These are phyloP conservation scores for Apiotrichum domesticum DNA, from an alignment of 1,284 basidiomycete species.

Conservation along the genomic window DNA sequence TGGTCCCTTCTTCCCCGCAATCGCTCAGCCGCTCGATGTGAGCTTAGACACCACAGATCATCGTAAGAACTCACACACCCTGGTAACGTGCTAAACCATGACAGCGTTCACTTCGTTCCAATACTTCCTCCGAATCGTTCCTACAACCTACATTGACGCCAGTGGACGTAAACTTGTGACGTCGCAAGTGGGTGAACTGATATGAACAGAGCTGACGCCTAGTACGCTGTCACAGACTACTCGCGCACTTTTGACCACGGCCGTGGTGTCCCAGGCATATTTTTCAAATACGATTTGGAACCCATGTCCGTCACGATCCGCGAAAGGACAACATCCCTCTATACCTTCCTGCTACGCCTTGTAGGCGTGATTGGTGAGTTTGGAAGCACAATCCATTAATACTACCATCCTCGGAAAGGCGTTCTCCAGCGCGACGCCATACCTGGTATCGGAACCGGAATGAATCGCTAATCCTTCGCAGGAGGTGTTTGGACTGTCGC, in stretches of 20 bases:
- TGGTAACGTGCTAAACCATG: not conserved
- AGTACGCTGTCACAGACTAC: conserved; percentile 96
- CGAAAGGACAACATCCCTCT: conserved; percentile 74
- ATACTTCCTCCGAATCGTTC: conserved; percentile 91
- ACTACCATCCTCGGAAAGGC: no score
- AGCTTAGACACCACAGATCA: conserved; percentile 75
- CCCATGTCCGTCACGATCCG: conserved; percentile 77
- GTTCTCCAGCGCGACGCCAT: no score
- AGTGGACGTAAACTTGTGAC: conserved; percentile 59
- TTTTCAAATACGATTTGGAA: conserved; percentile 96
- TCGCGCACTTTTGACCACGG: conserved; percentile 69
- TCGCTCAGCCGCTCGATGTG: conserved; percentile 87
- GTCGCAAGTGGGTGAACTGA: conserved; percentile 48
- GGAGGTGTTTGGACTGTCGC: conserved; percentile 49
- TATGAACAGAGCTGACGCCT: conserved; percentile 26
- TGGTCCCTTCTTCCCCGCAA: conserved; percentile 92
- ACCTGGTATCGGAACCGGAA: no score
- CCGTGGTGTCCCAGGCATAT: conserved; percentile 80
- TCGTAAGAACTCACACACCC: conserved; percentile 53
- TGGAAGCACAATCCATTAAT: no score
- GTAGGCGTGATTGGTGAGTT: conserved; percentile 40
- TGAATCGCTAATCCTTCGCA: conserved; percentile 7
- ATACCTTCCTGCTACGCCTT: conserved; percentile 74
- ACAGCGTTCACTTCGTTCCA: conserved; percentile 90
- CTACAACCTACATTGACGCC: conserved; percentile 81